Evolutionary conservation across 2,329 filamentous ascomycete genomes (phyloP).

Genomic region (Aspergillus neoniger): DNA sequence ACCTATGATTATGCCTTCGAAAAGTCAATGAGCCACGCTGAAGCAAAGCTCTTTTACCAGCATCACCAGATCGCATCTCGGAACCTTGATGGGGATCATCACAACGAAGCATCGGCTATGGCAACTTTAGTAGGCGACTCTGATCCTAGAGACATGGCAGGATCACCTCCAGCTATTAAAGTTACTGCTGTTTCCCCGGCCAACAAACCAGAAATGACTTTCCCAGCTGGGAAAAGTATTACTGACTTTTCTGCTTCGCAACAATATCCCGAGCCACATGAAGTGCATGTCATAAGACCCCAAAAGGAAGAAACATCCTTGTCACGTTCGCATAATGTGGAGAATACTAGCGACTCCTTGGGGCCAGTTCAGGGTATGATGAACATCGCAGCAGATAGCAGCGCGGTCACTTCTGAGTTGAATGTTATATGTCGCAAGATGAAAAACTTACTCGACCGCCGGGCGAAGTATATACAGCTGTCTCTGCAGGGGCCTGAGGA

Average conservation of each 20-base stretch:
- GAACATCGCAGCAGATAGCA: conserved; percentile 70
- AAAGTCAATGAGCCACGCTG: conserved; percentile 89
- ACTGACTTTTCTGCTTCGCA: background rate
- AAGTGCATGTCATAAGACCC: conserved; percentile 4
- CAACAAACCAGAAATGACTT: background rate
- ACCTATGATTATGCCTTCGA: conserved; percentile 94
- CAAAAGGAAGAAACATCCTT: background rate
- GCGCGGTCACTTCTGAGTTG: conserved; percentile 80
- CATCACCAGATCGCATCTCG: conserved; percentile 70
- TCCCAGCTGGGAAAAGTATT: background rate
- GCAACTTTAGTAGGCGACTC: background rate
- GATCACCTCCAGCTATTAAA: background rate
- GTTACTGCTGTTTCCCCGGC: background rate
- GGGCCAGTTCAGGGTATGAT: conserved; percentile 63
- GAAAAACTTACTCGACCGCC: conserved; percentile 81
- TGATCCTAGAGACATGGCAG: background rate
- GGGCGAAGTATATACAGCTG: conserved; percentile 83
- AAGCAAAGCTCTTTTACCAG: conserved; percentile 96
- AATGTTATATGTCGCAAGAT: conserved; percentile 86
- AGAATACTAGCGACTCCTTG: conserved; percentile 55
- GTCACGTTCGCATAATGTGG: background rate
- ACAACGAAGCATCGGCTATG: background rate
- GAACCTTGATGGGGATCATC: conserved; percentile 34
- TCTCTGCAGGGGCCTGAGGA: conserved; percentile 80
- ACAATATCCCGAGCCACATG: background rate